Evolutionary conservation across 208 protist species (phyloP), one percentile per base, ranked within the genome.

Genomic region (Crithidia mellificae): DNA sequence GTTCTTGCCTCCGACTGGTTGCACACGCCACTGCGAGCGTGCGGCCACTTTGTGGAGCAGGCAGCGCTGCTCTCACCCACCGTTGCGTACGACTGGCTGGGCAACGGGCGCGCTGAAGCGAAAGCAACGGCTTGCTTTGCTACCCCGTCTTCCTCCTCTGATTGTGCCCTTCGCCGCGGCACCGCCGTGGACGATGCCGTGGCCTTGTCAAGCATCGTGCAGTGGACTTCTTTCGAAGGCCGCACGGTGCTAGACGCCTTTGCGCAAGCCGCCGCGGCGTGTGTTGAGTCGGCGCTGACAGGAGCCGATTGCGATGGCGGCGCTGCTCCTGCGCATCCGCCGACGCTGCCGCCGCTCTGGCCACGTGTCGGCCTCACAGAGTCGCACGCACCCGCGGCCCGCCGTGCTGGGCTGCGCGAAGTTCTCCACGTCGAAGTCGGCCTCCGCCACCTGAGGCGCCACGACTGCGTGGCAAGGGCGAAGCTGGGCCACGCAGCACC

Each of bases 341-440:
- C 25, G 20, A n/a, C n/a, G 14, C 43, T 76, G 47, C 70, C 70
- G 17, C 70, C 70, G 11, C n/a, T 76, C 22, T 76, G 70, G 70
- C 70, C 70, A 7, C 70, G 59, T 25, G 29, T 66, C 15, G 0
- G 6, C 1, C 30, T 24, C 6, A 15, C 34, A 32, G 20, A 25
- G 12, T 0, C 9, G 15, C 36, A 19, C 24, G 59, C 62, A 12
- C 6, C 12, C 6, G 20, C 29, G 3, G 19, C 15, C 34, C 54
- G 32, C 32, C 43, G 32, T 19, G 32, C 53, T 2, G 52, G 53
- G 17, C 36, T 65, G 2, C 59, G 59, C 22, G 59, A 65, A n/a
- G 22, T 65, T 2, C 2, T 65, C 6, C 46, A 22, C 1, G 30
- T 11, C 6, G 59, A 65, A 27, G 3, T 25, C 32, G 59, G 59